Base-by-base conservation (phyloP, 768 basidiomycete genomes). In the Neoboletus subvelutipes region DNA sequence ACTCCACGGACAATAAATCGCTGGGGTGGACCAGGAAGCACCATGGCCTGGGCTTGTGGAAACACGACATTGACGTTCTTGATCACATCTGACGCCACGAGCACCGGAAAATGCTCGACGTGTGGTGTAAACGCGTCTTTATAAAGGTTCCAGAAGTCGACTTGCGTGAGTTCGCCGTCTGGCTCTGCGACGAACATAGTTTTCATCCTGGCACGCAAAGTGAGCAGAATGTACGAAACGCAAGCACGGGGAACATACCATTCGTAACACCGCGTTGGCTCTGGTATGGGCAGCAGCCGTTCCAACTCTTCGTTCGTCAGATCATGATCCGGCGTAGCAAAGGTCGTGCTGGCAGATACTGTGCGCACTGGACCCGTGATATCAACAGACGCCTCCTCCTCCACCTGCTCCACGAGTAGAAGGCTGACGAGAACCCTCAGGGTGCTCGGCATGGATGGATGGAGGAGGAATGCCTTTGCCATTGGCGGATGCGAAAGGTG, bases 101-200 rank as follows among this genome's bases (percentile, higher is more conserved):
- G 81, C 43, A 92, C 68, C 12, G 83, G 81, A 55, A 83, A 77
- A 54, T 77, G 78, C 1, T 84, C 81, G 56, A 79, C 70, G 65
- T 77, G 79, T 1, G 85, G 83, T 1, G 81, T 74, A 64, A 98
- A 97, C 1, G 83, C 83, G 56, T 90, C 88, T 59, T 89, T 87
- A 75, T 99, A 99, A 13, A 94, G 80, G 55, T 84, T 92, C 95
- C 96, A 99, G 66, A 99, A 92, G 54, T 92, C 87, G 34, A 96
- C 93, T 71, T 98, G 97, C 1, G 92, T 94, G 45, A 98, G 76
- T 66, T 94, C 90, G 5, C 88, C 84, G 4, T 88, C 85, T 2
- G 86, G 72, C 58, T 87, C 86, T 18, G 86, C 77, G 17, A 88
- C 79, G 64, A 95, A 98, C 80, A 92, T 89, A n/a, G 80, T 73